Base-by-base conservation (phyloP, 805 yeast species). In the Maudiozyma barnettii region DNA sequence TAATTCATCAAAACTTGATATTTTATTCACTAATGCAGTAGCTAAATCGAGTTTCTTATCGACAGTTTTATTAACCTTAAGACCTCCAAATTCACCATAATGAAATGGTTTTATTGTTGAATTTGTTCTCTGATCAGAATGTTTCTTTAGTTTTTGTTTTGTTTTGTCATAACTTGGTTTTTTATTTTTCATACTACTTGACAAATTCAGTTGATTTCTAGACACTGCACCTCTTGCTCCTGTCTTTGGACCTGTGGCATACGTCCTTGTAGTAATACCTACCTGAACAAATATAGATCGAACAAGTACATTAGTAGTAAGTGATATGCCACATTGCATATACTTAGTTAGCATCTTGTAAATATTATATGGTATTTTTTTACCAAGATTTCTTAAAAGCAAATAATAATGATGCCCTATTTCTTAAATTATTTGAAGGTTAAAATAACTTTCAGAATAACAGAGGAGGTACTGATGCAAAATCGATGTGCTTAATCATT, bases 1-100 rank as follows among this genome's bases (percentile, higher is more conserved):
- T 49, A 90, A 69, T 47, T 81, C 78, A n/a, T 76, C 74, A 57
- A 89, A 90, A 13, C 76, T 71, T 1, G 72, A 68, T 41, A 87
- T 77, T 55, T 81, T 81, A 16, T 66, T 64, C 21, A 77, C 69
- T 19, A 73, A 54, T 45, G 67, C 72, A 23, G 62, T 60, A n/a
- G 70, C 29, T 18, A 41, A 37, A 45, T 66, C 63, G 7, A 37
- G 21, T 1, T 13, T 7, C 9, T 68, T 52, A 10, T 63, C 61
- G 2, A 54, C 49, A 43, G 61, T 68, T 7, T 58, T 67, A 5
- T 75, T 74, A 14, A 67, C 61, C 35, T 69, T 69, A 44, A 78
- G 60, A 2, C 78, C 73, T 3, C 78, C 70, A 51, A 72, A 75
- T 26, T 68, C 67, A 1, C 82, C 83, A 61, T 73, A 75, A 41